Conservation (phyloP, 1,139 yeast genomes). For the Lodderomyces elongisporus region DNA sequence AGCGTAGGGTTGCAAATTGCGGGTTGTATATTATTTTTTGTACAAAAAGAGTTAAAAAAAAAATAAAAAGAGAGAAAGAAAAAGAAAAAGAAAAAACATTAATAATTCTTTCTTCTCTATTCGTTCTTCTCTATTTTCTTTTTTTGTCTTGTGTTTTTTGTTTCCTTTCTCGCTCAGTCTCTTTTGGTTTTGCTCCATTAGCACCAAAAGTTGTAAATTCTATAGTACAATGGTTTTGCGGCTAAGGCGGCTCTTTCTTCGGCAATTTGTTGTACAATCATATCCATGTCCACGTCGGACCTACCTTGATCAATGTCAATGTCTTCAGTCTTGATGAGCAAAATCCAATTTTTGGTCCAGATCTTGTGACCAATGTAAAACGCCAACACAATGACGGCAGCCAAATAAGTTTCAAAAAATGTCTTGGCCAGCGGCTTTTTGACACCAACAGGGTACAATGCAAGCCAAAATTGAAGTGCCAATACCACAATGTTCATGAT, state of each 20-base stretch:
- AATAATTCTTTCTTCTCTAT: too few relatives aligned
- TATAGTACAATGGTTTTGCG: conserved; percentile 27
- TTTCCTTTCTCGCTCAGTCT: too few relatives aligned
- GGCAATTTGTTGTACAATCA: conserved; percentile 32
- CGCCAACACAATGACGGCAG: conserved; percentile 28
- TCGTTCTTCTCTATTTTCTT: too few relatives aligned
- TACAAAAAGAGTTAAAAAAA: too few relatives aligned
- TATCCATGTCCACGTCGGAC: conserved; percentile 34
- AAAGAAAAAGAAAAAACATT: too few relatives aligned
- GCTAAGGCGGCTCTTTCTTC: conserved; percentile 29
- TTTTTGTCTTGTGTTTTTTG: too few relatives aligned
- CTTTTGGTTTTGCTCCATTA: too few relatives aligned
- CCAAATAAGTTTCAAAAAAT: conserved; percentile 34
- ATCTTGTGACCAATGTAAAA: conserved; percentile 33
- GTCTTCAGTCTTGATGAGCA: conserved; percentile 24
- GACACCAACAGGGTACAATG: conserved; percentile 32
- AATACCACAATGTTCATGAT: conserved; percentile 29
- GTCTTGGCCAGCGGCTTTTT: conserved; percentile 23
- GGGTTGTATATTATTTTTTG: too few relatives aligned
- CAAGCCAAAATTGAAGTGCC: conserved; percentile 40
- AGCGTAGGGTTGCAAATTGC: too few relatives aligned
- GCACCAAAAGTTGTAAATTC: conserved; percentile 32
- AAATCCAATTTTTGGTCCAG: conserved; percentile 24
- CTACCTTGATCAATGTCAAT: conserved; percentile 39
- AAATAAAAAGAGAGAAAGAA: too few relatives aligned